Evolutionary conservation across 2,329 filamentous ascomycete species (phyloP).

Genomic region (Fusarium protoensiforme): DNA sequence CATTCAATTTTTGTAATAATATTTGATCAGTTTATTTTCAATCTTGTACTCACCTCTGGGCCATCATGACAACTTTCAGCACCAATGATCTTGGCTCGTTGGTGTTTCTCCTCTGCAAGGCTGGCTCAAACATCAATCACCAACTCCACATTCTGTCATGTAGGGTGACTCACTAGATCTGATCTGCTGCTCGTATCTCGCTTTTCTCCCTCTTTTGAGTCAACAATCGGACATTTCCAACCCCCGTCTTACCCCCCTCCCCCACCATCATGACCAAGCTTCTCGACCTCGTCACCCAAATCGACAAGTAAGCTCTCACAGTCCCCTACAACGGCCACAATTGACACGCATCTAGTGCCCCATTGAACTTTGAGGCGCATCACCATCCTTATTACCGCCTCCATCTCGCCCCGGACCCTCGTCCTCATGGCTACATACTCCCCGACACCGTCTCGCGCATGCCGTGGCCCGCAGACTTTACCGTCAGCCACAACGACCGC

Average conservation of each 20-base stretch:
- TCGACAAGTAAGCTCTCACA: conserved; percentile 54
- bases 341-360: conserved; percentile 52
- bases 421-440: conserved; percentile 63
- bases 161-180: background rate
- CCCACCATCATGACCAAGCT: conserved; percentile 35
- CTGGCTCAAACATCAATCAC: background rate
- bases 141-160: conserved; percentile 18
- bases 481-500: conserved; percentile 46
- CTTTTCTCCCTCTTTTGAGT: background rate
- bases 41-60: background rate
- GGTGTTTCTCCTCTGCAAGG: background rate
- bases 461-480: conserved; percentile 57
- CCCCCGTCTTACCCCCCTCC: background rate
- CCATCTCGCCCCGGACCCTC: conserved; percentile 55
- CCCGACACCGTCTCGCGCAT: conserved; percentile 57
- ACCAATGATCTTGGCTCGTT: background rate
- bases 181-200: background rate
- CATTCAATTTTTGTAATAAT: background rate
- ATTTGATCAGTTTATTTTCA: background rate
- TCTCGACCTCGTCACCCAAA: conserved; percentile 52
- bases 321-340: background rate
- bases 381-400: conserved; percentile 57
- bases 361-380: conserved; percentile 54
- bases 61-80: background rate
- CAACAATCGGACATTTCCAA: background rate